Conservation (phyloP, 2,329 filamentous ascomycete genomes). For the Xylariaceae sp. region DNA sequence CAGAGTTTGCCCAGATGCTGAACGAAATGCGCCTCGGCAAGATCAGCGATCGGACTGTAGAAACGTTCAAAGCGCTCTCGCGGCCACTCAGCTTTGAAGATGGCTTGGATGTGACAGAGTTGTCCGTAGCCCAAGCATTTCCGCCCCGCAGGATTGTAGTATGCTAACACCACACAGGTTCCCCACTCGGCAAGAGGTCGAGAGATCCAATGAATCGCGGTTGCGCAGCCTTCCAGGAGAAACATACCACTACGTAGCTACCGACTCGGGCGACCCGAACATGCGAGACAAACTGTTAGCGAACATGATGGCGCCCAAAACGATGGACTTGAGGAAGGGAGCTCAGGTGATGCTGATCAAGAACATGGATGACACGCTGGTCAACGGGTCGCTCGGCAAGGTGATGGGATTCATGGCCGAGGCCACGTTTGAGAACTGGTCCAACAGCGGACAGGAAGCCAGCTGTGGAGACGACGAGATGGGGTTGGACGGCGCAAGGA, state of each 20-base stretch:
- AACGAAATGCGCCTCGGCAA: constrained; percentile 95
- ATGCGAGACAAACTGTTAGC: constrained; percentile 71
- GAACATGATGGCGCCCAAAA: constrained; percentile 89
- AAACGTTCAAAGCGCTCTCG: constrained; percentile 67
- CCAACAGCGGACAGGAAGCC: constrained; percentile 29
- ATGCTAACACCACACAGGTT: constrained; percentile 47
- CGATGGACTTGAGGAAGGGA: constrained; percentile 77
- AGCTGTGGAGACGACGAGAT: constrained; percentile 42
- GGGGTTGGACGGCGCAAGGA: constrained; percentile 39
- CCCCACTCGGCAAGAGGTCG: constrained; percentile 84
- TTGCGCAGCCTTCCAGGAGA: constrained; percentile 68
- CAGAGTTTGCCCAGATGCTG: constrained; percentile 85
- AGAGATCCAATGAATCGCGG: constrained; percentile 72
- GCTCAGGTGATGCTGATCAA: constrained; percentile 99
- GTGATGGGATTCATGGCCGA: constrained; percentile 70
- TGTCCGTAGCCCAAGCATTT: constrained; percentile 39
- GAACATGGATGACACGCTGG: constrained; percentile 88
- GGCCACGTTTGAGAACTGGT: constrained; percentile 33
- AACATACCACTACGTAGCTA: constrained; percentile 61
- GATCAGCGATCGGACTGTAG: constrained; percentile 69
- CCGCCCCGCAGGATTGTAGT: too few species aligned
- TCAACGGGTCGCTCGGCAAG: constrained; percentile 89
- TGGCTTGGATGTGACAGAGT: constrained; percentile 74
- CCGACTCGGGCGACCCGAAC: constrained; percentile 67
- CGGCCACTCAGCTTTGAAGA: constrained; percentile 69